These are phyloP conservation scores for Phytophthora cryptogea DNA, from an alignment of 352 stramenopile genomes.

Conservation along the genomic window DNA sequence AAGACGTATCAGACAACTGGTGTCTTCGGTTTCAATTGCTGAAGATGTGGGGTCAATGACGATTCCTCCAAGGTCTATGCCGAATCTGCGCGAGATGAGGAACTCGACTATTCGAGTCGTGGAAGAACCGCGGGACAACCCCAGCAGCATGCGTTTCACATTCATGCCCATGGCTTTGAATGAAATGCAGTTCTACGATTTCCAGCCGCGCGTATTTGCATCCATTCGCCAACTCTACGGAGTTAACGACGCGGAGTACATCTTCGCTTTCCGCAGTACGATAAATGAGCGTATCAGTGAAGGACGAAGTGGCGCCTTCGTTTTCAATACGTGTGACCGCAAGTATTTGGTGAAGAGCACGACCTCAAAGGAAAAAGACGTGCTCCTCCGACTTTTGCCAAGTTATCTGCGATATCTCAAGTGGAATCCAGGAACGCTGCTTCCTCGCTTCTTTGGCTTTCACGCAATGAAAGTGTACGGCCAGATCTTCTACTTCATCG, in stretches of 20 bases:
- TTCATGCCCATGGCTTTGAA: constrained; percentile 75
- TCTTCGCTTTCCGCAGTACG: constrained; percentile 77
- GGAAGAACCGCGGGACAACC: constrained; percentile 49
- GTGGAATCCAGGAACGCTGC: constrained; percentile 84
- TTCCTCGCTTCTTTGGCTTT: constrained; percentile 90
- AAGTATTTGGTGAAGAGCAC: constrained; percentile 93
- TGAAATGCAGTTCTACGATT: constrained; percentile 90
- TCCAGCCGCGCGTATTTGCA: constrained; percentile 81
- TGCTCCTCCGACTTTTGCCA: constrained; percentile 79
- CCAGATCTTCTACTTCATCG: constrained; percentile 91
- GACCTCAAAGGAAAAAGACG: constrained; percentile 75
- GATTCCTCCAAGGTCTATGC: constrained; percentile 36
- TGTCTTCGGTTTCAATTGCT: constrained; percentile 49
- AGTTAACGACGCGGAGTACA: constrained; percentile 81
- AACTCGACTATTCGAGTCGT: constrained; percentile 73
- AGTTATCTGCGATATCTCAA: constrained; percentile 88
- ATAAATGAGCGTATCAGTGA: constrained; percentile 91
- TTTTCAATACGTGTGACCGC: constrained; percentile 90
- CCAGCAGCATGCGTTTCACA: constrained; percentile 48
- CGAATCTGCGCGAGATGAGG: constrained; percentile 36
- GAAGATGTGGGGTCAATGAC: constrained; percentile 34
- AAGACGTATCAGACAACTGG: constrained; percentile 47
- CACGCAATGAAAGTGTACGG: constrained; percentile 93
- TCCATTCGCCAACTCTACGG: constrained; percentile 69
- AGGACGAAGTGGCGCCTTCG: constrained; percentile 86